Conservation (phyloP, 805 yeast species). For the Sugiyamaella chiloensis region DNA sequence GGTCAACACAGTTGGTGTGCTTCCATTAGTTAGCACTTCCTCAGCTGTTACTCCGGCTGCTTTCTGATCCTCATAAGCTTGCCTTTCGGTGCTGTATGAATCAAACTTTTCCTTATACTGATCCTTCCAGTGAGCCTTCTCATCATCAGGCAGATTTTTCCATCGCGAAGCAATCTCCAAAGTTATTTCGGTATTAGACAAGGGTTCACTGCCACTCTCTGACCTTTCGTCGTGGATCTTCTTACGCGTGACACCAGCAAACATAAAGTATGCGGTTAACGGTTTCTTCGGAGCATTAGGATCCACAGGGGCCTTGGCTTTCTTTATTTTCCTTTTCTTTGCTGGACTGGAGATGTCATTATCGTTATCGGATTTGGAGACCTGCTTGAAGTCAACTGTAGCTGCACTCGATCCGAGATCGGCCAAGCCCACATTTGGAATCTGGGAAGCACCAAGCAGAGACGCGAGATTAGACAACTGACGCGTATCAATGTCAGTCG, state of each 20-base stretch:
- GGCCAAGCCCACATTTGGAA: slow-evolving; percentile 9
- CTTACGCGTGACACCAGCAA: slow-evolving; percentile 70
- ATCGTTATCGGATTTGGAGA: slow-evolving; percentile 13
- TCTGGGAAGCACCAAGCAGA: slow-evolving; percentile 37
- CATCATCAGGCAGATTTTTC: slow-evolving; percentile 66
- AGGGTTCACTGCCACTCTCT: slow-evolving; percentile 54
- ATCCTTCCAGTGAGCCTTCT: slow-evolving; percentile 68
- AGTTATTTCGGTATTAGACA: slow-evolving; percentile 74
- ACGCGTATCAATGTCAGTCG: slow-evolving; percentile 37
- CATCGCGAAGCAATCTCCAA: slow-evolving; percentile 76
- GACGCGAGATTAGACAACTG: slow-evolving; percentile 37
- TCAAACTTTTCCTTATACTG: slow-evolving; percentile 44
- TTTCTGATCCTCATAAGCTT: slow-evolving; percentile 47
- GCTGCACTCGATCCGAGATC: slow-evolving; percentile 27
- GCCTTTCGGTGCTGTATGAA: slow-evolving; percentile 45
- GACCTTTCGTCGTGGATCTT: slow-evolving; percentile 66
- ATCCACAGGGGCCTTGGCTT: slow-evolving; percentile 57
- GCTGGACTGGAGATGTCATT: slow-evolving; percentile 22
- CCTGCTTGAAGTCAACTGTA: slow-evolving; percentile 24
- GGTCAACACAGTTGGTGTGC: neutral
- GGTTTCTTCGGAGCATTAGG: slow-evolving; percentile 97
- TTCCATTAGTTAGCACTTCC: neutral
- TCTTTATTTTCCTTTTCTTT: slow-evolving; percentile 39
- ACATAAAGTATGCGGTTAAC: slow-evolving; percentile 78
- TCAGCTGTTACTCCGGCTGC: slow-evolving; percentile 15